Conservation (phyloP, 1,284 basidiomycete species). For the Trametes hirsuta region DNA sequence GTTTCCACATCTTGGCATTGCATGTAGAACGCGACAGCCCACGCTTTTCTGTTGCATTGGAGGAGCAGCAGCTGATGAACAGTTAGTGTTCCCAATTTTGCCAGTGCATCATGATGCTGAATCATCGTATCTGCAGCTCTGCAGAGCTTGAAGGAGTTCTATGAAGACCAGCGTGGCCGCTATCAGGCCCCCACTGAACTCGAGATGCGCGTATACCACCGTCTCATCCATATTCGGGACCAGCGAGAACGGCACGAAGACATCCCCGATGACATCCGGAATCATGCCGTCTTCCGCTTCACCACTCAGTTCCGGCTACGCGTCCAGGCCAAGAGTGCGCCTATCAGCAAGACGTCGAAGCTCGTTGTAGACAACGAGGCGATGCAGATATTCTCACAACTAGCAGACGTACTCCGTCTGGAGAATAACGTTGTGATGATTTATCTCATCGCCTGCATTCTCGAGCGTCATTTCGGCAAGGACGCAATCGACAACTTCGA, state of each 20-base stretch:
- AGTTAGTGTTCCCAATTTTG: conserved; percentile 49
- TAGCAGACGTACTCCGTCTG: conserved; percentile 56
- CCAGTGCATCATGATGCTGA: background rate
- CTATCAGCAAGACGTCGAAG: conserved; percentile 66
- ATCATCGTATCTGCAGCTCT: conserved; percentile 58
- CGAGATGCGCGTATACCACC: conserved; percentile 95
- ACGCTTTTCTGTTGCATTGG: conserved; percentile 73
- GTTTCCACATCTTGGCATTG: conserved; percentile 90
- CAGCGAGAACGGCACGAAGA: conserved; percentile 80
- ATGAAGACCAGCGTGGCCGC: conserved; percentile 78
- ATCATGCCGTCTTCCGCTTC: conserved; percentile 78
- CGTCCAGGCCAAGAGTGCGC: conserved; percentile 82
- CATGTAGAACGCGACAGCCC: conserved; percentile 69
- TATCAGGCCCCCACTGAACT: conserved; percentile 83
- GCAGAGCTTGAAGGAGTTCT: conserved; percentile 91
- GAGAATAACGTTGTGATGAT: conserved; percentile 69
- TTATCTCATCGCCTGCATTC: conserved; percentile 74
- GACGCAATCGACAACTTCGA: conserved; percentile 80
- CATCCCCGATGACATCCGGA: conserved; percentile 74
- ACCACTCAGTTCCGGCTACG: conserved; percentile 81
- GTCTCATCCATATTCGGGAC: conserved; percentile 89
- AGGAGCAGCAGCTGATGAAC: conserved; percentile 90
- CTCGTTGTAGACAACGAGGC: conserved; percentile 64
- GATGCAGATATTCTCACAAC: conserved; percentile 69
- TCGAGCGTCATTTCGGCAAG: conserved; percentile 72